A percentile compares a stretch with the other conserved stretches of the same genome.
Conservation (phyloP, 208 protist species). For the Leishmania braziliensis region DNA sequence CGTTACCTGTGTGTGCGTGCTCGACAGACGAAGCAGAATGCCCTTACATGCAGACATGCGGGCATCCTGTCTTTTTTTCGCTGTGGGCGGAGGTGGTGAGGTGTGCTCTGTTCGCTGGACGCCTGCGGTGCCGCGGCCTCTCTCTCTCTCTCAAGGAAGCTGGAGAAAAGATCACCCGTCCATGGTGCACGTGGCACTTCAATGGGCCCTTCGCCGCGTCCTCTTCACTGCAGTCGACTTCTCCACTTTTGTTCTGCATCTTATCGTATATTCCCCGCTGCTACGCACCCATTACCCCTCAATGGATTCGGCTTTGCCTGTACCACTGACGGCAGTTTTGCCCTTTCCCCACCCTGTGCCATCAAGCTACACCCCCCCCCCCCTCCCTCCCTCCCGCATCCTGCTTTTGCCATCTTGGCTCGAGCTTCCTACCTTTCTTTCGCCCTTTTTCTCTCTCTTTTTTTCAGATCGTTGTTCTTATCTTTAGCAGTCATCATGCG, state of each 20-base stretch:
- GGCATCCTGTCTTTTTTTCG: background rate
- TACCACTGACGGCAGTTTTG: slow-evolving; percentile 11
- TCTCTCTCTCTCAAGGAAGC: background rate
- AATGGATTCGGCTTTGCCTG: background rate
- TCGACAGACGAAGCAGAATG: background rate
- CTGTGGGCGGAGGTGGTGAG: background rate
- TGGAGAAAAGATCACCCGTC: background rate
- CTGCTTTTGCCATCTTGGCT: background rate
- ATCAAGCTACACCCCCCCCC: slow-evolving; percentile 1
- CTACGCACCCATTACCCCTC: too few relatives aligned
- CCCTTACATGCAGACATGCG: background rate
- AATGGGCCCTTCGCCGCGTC: background rate
- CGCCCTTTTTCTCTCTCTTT: background rate
- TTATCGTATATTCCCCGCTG: background rate
- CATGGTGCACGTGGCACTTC: background rate
- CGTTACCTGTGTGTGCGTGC: background rate
- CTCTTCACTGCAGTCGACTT: background rate
- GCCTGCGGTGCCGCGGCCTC: background rate
- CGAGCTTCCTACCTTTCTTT: background rate
- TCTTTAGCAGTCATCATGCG: slow-evolving; percentile 44
- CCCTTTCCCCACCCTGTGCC: slow-evolving; percentile 1
- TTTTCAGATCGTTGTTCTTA: slow-evolving; percentile 5
- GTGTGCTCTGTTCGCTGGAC: background rate
- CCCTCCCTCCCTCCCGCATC: slow-evolving; percentile 2
- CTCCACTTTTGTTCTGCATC: background rate